These are phyloP conservation scores for Cordyceps militaris DNA, from an alignment of 2,329 filamentous ascomycete genomes.

Conservation along the genomic window DNA sequence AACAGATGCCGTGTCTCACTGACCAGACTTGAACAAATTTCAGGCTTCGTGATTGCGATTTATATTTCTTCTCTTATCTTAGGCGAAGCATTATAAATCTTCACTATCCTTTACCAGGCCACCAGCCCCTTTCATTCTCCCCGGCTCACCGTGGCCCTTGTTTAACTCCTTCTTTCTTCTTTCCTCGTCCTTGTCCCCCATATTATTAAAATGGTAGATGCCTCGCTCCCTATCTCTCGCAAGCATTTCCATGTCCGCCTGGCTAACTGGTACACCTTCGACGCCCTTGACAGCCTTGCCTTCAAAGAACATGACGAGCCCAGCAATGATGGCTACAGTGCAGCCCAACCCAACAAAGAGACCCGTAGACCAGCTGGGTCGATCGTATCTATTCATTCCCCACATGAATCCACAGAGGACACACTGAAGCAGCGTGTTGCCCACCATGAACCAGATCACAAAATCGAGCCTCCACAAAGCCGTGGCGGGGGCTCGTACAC, in stretches of 20 bases:
- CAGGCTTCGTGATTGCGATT: too few relatives aligned
- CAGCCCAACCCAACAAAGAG: constrained; percentile 71
- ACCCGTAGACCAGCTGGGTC: constrained; percentile 76
- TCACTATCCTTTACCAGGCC: background rate
- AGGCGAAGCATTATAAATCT: background rate
- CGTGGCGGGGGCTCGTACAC: constrained; percentile 60
- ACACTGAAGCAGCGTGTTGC: constrained; percentile 72
- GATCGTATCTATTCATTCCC: constrained; percentile 62
- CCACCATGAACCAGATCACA: constrained; percentile 70
- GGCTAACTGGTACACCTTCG: constrained; percentile 61
- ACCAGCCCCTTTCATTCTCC: background rate
- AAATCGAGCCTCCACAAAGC: constrained; percentile 70
- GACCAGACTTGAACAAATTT: too few relatives aligned
- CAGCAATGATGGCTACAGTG: constrained; percentile 59
- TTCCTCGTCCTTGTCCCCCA: constrained; percentile 29
- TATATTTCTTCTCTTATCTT: background rate
- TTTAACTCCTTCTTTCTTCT: constrained; percentile 7
- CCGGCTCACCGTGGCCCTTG: background rate
- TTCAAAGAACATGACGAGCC: constrained; percentile 63
- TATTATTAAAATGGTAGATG: constrained; percentile 46
- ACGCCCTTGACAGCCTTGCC: constrained; percentile 64
- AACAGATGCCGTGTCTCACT: too few relatives aligned
- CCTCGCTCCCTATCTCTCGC: constrained; percentile 46
- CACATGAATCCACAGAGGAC: constrained; percentile 77
- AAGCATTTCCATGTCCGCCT: constrained; percentile 45